Evolutionary conservation across 805 yeast species (phyloP), one percentile per base, ranked within the genome.

Genomic region (Saccharomycopsis fodiens): DNA sequence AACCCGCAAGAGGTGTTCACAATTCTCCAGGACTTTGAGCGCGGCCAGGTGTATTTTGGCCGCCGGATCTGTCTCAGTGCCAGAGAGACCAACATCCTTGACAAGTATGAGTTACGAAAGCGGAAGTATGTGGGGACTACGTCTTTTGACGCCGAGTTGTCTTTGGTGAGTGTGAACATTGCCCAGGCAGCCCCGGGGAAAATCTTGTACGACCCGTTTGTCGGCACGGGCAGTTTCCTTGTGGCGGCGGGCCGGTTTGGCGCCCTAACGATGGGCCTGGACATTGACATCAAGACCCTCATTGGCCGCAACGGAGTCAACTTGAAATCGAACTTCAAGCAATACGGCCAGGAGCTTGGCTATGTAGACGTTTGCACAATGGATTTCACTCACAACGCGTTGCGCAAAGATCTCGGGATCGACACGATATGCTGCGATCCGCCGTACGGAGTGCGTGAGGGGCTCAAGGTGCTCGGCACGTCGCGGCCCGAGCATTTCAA

Each of bases 391-490:
- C 88, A 93, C 60, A 83, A 84, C 60, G 82, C 96, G 2, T 68
- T 93, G 44, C 70, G 96, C 53, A 48, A 60, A 0, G 70, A 73
- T 52, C 63, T 93, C 20, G 58, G 54, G 22, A 70, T 93, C 12
- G 96, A 93, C 59, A 72, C 85, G 1, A 91, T 93, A 3, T 76
- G 91, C 1, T 88, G 97, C 59, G 98, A 93, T 63, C 98, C 98
- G 2, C 98, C 98, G 0, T 93, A 93, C 61, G 98, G 98, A 10
- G 94, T 93, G 2, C 72, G 98, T 55, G 98, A 93, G 62, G 95
- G 97, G 3, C 74, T 93, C 44, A 88, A 87, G 60, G 96, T 88
- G 1, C 77, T 95, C 45, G 98, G 98, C 3, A 78, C 74, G 52
- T 29, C 38, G 12, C 74, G 81, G 42, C 80, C 81, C 2, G 79